These are phyloP conservation scores for Phlebiopsis gigantea DNA, from an alignment of 768 basidiomycete species.

Conservation along the genomic window DNA sequence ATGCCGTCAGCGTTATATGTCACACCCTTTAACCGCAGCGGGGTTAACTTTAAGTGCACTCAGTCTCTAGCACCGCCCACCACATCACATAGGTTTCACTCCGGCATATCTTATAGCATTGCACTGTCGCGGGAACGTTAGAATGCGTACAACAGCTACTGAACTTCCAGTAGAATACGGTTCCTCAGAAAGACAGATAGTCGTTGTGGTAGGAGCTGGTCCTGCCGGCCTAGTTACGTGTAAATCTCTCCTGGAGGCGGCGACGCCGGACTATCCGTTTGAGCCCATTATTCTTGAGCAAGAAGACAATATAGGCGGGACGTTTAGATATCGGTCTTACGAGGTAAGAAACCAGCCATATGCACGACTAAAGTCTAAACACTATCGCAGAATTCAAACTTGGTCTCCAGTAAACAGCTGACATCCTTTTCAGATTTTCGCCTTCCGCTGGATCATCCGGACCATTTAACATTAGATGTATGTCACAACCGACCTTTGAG, in stretches of 20 bases:
- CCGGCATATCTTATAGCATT: too few relatives aligned
- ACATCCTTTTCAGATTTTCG: conserved; percentile 60
- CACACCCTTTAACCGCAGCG: too few relatives aligned
- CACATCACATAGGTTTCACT: too few relatives aligned
- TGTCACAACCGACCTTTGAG: neutral
- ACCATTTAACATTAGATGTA: conserved; percentile 43
- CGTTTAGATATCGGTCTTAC: conserved; percentile 45
- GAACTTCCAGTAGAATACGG: too few relatives aligned
- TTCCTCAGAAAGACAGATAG: conserved; percentile 14
- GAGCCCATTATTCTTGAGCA: conserved; percentile 46
- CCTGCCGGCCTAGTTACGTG: conserved; percentile 45
- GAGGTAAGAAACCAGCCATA: conserved; percentile 25
- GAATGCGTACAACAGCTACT: too few relatives aligned
- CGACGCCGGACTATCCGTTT: conserved; percentile 34
- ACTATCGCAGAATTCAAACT: conserved; percentile 34
- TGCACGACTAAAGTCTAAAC: neutral
- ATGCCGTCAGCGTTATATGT: too few relatives aligned
- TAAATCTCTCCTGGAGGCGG: conserved; percentile 42
- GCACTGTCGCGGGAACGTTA: too few relatives aligned
- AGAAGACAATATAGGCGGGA: conserved; percentile 46
- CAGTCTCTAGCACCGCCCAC: too few relatives aligned
- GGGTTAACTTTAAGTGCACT: too few relatives aligned
- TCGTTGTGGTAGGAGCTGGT: conserved; percentile 36
- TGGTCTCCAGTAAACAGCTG: conserved; percentile 56
- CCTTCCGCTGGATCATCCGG: conserved; percentile 38